Evolutionary conservation across 2,329 filamentous ascomycete species (phyloP), one percentile per base, ranked within the genome.

Genomic region (Penicillium fuscoglaucum): DNA sequence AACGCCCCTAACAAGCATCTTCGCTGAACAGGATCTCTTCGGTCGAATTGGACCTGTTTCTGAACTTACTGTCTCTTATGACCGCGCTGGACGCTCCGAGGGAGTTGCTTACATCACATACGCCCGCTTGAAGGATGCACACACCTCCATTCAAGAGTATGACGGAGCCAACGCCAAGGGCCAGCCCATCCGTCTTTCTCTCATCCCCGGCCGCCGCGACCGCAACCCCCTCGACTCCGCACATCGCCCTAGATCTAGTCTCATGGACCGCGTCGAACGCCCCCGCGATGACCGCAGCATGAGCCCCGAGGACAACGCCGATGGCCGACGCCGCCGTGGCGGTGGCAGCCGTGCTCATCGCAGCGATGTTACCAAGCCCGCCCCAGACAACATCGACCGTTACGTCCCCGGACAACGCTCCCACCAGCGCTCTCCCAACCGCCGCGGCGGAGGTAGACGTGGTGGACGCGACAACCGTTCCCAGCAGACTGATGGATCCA

Each of bases 161-260:
- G 88, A 97, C 71, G 91, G 91, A 56, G 92, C 92, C 62, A 96
- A 96, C 72, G 93, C 93, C 57, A 93, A 95, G 67, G 89, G 90
- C 49, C 90, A 93, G 76, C 91, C 91, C 4, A 96, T 96, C 68
- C 86, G 84, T 35, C 76, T 96, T 57, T 84, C 84, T 0, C 79
- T 93, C 33, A 73, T 93, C 43, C 82, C 87, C n/a, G 78, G 64
- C 76, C 66, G 64, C 55, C 68, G 70, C 13, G 69, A 73, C 21
- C 74, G 78, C 57, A 79, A 81, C 64, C 73, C 77, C 7, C 82
- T 83, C 58, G 82, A 84, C 61, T 78, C 73, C 49, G 79, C 80
- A 26, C 77, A 82, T 61, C 77, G 76, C 56, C 78, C 80, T 17
- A 70, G 72, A 59, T 78, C 89, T 58, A 87, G 86, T 59, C 83